Evolutionary conservation across 2,329 filamentous ascomycete species (phyloP).

Genomic region (Ustulina deusta): DNA sequence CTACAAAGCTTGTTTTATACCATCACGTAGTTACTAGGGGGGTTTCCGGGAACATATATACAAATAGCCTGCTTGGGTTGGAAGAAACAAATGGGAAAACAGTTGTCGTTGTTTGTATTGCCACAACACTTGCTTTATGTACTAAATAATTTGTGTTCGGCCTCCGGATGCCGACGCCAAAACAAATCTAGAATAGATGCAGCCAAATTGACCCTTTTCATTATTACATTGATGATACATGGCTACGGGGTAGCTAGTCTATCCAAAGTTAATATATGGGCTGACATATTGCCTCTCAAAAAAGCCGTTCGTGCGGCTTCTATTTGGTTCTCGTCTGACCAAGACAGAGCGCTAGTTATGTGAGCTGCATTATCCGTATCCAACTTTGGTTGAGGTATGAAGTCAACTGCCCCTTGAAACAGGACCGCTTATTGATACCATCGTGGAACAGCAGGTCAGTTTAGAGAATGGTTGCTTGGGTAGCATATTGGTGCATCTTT

Average conservation of each 20-base stretch:
- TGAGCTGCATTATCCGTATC: background rate
- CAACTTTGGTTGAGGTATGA: background rate
- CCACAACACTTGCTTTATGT: background rate
- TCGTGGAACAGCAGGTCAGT: background rate
- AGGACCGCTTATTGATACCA: background rate
- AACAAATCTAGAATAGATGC: background rate
- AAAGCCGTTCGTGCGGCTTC: background rate
- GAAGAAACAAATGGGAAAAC: background rate
- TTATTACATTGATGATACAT: conserved; percentile 19
- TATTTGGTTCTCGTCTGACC: background rate
- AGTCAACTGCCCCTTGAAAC: background rate
- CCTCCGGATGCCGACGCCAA: background rate
- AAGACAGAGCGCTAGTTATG: background rate
- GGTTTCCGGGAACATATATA: background rate
- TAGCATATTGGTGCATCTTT: background rate
- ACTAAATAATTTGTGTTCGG: background rate
- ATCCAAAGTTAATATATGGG: conserved; percentile 13
- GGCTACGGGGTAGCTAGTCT: background rate
- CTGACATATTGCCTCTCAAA: background rate
- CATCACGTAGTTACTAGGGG: background rate
- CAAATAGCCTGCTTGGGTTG: background rate
- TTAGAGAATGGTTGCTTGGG: background rate
- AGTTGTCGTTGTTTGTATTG: background rate
- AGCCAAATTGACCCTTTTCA: background rate
- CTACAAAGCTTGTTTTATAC: background rate